These are phyloP conservation scores for Pseudopyrenochaeta lycopersici DNA, from an alignment of 2,329 filamentous ascomycete species.

Conservation along the genomic window DNA sequence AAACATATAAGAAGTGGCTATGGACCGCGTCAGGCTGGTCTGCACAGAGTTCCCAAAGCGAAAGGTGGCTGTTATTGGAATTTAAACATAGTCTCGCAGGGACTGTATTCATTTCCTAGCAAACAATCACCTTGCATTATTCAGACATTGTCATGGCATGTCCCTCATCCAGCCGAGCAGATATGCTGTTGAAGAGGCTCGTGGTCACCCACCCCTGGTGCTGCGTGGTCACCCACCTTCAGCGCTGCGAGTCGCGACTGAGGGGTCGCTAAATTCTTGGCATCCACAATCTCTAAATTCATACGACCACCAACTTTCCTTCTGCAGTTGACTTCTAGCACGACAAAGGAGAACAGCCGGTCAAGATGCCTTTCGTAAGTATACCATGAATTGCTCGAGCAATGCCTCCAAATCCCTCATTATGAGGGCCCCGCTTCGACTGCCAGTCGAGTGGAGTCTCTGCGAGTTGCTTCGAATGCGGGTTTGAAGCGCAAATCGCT, in stretches of 20 bases:
- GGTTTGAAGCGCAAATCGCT: conserved; percentile 99
- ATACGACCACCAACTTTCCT: conserved; percentile 31
- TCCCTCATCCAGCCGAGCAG: too few species aligned
- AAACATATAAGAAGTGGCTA: too few species aligned
- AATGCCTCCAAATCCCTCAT: conserved; percentile 10
- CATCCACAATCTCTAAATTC: conserved; percentile 16
- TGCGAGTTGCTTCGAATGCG: conserved; percentile 92
- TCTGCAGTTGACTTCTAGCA: conserved; percentile 35
- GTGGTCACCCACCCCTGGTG: conserved; percentile 33
- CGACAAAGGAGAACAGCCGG: conserved; percentile 34
- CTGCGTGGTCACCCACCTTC: not conserved
- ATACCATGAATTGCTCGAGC: conserved; percentile 26
- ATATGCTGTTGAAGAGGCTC: too few species aligned
- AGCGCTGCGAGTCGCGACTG: conserved; percentile 7
- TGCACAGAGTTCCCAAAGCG: too few species aligned
- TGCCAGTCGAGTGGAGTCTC: conserved; percentile 46
- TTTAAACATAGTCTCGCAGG: too few species aligned
- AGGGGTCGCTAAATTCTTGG: conserved; percentile 19
- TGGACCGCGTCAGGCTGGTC: too few species aligned
- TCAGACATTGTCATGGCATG: too few species aligned
- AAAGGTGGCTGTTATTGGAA: too few species aligned
- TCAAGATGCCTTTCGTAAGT: conserved; percentile 61
- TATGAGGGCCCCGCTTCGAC: conserved; percentile 40
- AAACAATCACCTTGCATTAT: too few species aligned
- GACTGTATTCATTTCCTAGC: too few species aligned